Conservation (phyloP, 495 filamentous ascomycete genomes). For the Neurospora tetrasperma region DNA sequence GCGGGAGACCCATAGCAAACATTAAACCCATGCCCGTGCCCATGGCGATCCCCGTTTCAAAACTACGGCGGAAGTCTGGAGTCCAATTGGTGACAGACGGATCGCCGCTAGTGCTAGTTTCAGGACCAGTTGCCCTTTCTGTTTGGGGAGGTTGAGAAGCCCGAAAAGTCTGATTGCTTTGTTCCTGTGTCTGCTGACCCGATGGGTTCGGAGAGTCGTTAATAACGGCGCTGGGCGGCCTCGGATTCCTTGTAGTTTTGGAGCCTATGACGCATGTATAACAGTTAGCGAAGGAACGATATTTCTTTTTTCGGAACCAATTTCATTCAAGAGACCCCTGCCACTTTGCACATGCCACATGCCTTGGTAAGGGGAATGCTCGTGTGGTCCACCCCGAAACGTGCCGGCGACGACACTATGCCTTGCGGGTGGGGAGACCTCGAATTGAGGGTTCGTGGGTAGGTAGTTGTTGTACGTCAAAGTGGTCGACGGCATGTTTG, state of each 20-base stretch:
- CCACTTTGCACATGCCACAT: background rate
- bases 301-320: background rate
- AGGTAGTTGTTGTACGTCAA: background rate
- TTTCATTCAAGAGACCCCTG: background rate
- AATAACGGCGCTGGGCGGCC: background rate
- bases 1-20: background rate
- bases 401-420: background rate
- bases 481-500: background rate
- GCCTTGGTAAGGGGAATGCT: background rate
- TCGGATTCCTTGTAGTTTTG: background rate
- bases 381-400: background rate
- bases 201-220: background rate
- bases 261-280: background rate
- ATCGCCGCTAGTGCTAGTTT: background rate
- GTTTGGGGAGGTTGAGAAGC: background rate
- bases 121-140: background rate
- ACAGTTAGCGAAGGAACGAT: background rate
- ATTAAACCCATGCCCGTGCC: background rate
- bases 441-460: background rate
- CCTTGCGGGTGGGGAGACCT: background rate
- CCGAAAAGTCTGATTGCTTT: background rate
- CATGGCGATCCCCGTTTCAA: constrained; percentile 1
- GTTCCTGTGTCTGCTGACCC: background rate
- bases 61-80: background rate
- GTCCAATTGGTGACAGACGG: background rate